Evolutionary conservation across 176 grass and related monocot genomes (phyloP).

Genomic region (Ampelocalamus luodianensis): DNA sequence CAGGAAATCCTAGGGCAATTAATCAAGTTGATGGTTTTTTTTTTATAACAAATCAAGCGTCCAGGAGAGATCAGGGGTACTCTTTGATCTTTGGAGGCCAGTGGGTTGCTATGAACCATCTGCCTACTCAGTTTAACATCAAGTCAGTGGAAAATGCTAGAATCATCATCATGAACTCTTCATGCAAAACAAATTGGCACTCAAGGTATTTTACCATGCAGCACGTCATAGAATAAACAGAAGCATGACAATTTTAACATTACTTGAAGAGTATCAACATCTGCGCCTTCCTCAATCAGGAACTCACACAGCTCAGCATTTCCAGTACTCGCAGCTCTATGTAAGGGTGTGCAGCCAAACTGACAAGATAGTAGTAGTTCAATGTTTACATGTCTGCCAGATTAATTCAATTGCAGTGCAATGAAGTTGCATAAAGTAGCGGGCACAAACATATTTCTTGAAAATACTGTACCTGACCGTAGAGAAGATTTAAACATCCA

Average conservation of each 20-base stretch:
- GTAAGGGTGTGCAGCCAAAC: slow-evolving; percentile 86
- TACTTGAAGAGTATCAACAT: slow-evolving; percentile 44
- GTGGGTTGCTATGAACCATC: neutral
- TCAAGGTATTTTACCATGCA: neutral
- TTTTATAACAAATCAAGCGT: neutral
- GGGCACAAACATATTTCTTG: neutral
- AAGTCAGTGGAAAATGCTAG: slow-evolving; percentile 10
- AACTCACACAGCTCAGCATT: slow-evolving; percentile 77
- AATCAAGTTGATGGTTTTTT: neutral
- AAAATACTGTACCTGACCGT: neutral
- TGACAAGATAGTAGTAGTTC: slow-evolving; percentile 44
- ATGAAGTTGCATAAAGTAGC: no score
- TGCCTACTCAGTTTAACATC: neutral
- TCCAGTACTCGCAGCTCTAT: slow-evolving; percentile 95
- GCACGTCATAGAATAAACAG: neutral
- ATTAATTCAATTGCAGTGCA: no score
- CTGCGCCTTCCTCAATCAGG: slow-evolving; percentile 96
- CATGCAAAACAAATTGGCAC: neutral
- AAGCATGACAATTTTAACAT: neutral
- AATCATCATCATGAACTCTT: neutral
- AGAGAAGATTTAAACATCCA: neutral
- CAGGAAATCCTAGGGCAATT: neutral
- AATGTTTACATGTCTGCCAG: slow-evolving; percentile 20
- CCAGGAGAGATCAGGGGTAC: neutral
- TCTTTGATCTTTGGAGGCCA: slow-evolving; percentile 6